Evolutionary conservation across 495 filamentous ascomycete genomes (phyloP), one percentile per base, ranked within the genome.

Genomic region (Xylaria intraflava): DNA sequence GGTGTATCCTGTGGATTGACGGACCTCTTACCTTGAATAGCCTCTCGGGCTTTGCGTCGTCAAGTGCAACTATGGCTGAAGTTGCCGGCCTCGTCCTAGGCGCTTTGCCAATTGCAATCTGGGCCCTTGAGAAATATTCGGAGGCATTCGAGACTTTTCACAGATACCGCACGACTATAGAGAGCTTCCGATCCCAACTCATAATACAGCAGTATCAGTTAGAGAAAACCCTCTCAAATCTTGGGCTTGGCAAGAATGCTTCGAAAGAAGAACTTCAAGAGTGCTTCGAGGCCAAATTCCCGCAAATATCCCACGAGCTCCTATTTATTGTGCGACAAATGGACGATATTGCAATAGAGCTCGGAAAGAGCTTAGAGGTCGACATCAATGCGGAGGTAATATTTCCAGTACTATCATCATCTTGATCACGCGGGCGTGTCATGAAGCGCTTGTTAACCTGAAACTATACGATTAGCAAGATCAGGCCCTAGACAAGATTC

Each of bases 301-400:
- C 45, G 7, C 29, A 47, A 20, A 47, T 33, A 24, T 31, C 45
- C 45, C 8, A 22, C 45, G 45, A 47, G 45, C 31, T 47, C 45
- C 2, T 9, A 9, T 11, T 7, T 7, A 47, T 47, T 20, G 29
- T 47, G 17, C 27, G 8, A 14, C 45, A n/a, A 20, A 47, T 47
- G 45, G 45, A 47, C 8, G 45, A 35, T 1, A n/a, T 12, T 22
- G 27, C 19, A 24, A 16, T 6, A n/a, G 20, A 36, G n/a, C 45
- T 47, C 17, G 1, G 14, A 8, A 47, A 16, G n/a, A 35, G 20
- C 27, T 29, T 47, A 9, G 8, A 23, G 4, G 45, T 47, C 19
- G 26, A 24, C 20, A 36, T 36, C 4, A 19, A 47, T 36, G 45
- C 7, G 17, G 33, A 47, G 45, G 45, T 47, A 36, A 17, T 46